A percentile compares a stretch with the other conserved stretches of the same genome.
Evolutionary conservation across 257 asterid genomes (phyloP).

Genomic region (Prunella vulgaris): DNA sequence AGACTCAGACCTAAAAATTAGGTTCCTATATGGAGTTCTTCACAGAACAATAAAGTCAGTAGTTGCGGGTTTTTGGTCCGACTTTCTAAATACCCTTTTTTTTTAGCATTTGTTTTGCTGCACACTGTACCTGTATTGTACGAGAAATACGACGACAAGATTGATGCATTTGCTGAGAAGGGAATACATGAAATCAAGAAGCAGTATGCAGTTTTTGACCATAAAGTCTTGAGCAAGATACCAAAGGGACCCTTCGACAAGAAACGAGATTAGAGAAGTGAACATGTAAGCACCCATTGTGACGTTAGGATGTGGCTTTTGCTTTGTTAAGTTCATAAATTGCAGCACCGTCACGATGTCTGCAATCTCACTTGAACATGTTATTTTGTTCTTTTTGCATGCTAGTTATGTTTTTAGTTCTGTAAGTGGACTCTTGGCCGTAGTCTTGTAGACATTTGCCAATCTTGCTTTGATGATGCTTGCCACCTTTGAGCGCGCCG

Average conservation of each 20-base stretch:
- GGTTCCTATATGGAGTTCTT: too few species aligned
- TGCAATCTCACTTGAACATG: background rate
- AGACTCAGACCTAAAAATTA: too few species aligned
- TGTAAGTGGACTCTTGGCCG: background rate
- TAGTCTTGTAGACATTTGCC: background rate
- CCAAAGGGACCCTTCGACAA: constrained; percentile 60
- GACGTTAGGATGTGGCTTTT: background rate
- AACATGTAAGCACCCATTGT: background rate
- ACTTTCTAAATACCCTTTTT: background rate
- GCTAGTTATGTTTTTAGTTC: background rate
- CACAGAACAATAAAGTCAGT: too few species aligned
- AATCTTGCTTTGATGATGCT: background rate
- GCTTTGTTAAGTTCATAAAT: background rate
- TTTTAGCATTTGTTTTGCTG: constrained; percentile 63
- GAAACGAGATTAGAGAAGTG: constrained; percentile 42
- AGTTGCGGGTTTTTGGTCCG: background rate
- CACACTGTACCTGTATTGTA: constrained; percentile 76
- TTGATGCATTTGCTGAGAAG: constrained; percentile 69
- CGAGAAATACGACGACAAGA: constrained; percentile 77
- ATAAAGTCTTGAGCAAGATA: constrained; percentile 65
- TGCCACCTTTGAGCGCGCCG: background rate
- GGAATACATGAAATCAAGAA: constrained; percentile 63
- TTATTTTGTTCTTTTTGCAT: background rate
- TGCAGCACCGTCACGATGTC: background rate
- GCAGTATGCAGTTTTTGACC: constrained; percentile 67